Evolutionary conservation across 495 filamentous ascomycete species (phyloP).

Genomic region (Aspergillus homomorphus): DNA sequence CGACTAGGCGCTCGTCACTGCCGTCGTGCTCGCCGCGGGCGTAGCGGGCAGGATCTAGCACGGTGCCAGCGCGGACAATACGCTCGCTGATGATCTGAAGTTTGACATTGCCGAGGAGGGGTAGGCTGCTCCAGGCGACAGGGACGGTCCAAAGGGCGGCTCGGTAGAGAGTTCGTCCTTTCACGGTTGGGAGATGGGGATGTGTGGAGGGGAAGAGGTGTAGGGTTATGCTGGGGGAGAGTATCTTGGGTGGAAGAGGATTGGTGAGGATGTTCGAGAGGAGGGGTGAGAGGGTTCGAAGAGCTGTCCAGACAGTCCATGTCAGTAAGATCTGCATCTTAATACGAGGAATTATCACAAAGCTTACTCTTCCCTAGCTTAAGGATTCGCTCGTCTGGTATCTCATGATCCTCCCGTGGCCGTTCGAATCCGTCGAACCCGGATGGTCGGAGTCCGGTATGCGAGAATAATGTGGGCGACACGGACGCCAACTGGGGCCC

Average conservation of each 20-base stretch:
- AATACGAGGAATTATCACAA: neutral
- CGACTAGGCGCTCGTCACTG: constrained; percentile 73
- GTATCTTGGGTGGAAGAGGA: constrained; percentile 75
- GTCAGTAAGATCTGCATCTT: constrained; percentile 4
- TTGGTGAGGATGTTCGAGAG: constrained; percentile 84
- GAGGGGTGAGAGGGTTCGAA: constrained; percentile 79
- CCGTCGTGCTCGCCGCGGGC: constrained; percentile 32
- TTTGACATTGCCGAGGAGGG: constrained; percentile 82
- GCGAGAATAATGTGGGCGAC: constrained; percentile 26
- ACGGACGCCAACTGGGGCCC: constrained; percentile 27
- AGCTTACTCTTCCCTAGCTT: constrained; percentile 85
- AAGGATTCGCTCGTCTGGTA: constrained; percentile 73
- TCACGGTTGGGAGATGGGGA: constrained; percentile 87
- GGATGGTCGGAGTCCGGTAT: constrained; percentile 14
- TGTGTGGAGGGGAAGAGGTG: constrained; percentile 97
- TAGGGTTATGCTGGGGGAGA: constrained; percentile 85
- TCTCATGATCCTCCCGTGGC: constrained; percentile 35
- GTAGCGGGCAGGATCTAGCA: constrained; percentile 28
- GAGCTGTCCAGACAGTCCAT: constrained; percentile 50
- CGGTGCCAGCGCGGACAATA: constrained; percentile 60
- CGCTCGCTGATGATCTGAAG: constrained; percentile 84
- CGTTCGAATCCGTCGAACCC: constrained; percentile 17
- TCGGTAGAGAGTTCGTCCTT: constrained; percentile 83
- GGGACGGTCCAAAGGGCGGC: constrained; percentile 94
- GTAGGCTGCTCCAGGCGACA: constrained; percentile 89